Conservation (phyloP, 2,329 filamentous ascomycete genomes). For the Colletotrichum sojae region DNA sequence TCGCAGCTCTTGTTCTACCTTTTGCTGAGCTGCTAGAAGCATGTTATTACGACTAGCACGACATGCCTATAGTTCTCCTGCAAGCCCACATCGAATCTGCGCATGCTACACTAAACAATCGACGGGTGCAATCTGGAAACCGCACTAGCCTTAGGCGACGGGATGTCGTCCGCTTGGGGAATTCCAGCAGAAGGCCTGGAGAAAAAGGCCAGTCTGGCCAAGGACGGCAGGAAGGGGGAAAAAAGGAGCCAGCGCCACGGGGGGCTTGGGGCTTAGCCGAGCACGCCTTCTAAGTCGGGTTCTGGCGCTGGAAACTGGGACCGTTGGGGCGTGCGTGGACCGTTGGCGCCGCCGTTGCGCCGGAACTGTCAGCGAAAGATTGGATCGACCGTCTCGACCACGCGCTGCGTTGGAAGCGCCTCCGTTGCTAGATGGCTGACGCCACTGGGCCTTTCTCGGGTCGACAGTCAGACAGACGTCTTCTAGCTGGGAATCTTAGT, state of each 20-base stretch:
- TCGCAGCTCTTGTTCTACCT: too few relatives aligned
- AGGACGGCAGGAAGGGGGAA: too few relatives aligned
- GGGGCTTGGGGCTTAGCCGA: too few relatives aligned
- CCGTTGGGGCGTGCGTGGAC: neutral
- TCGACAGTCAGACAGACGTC: neutral
- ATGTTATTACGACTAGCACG: neutral
- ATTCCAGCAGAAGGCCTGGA: neutral
- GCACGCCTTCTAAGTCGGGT: too few relatives aligned
- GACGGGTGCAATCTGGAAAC: neutral
- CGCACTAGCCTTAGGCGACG: neutral
- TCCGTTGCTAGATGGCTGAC: neutral
- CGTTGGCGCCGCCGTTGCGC: too few relatives aligned
- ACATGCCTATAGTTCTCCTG: neutral
- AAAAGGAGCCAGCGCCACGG: too few relatives aligned
- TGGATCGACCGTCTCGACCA: neutral
- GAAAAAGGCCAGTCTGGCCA: neutral
- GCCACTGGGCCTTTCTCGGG: neutral
- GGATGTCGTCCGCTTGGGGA: neutral
- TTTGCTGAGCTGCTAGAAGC: too few relatives aligned
- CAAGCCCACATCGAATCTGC: constrained; percentile 10
- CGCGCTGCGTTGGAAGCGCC: neutral
- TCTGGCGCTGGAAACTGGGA: neutral
- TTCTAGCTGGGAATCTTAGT: too few relatives aligned
- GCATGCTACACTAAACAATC: neutral
- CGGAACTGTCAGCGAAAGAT: neutral